Base-by-base conservation (phyloP, 768 basidiomycete species). In the Suillus clintonianus region DNA sequence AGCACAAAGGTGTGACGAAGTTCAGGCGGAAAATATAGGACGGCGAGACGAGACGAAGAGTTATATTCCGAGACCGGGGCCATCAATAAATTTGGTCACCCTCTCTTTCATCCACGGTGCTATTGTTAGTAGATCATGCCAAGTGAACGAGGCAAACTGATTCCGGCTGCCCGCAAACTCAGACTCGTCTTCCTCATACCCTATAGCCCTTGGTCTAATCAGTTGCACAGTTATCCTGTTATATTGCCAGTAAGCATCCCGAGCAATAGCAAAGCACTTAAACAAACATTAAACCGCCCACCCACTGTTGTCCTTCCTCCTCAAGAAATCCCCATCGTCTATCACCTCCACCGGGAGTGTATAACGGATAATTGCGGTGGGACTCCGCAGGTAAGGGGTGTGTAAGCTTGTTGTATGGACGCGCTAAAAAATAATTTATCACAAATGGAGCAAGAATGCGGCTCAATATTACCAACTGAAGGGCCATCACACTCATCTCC, bases 41-140 rank as follows among this genome's bases (percentile, higher is more conserved):
- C 27, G 55, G 24, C 47, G 47, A 37, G 37, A 51, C 17, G 37
- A 10, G 37, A 34, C 22, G 32, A 39, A 39, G 50, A 17, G 55
- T 57, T 41, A 57, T 60, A 84, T 81, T 39, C 91, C 91, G 45
- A 94, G 78, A n/a, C 91, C 90, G 57, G 84, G 82, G 1, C 92
- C 92, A 62, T 86, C 81, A 64, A 93, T 87, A 69, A 80, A 83
- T 70, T 81, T 87, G 36, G 86, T 83, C 62, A 91, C 81, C 61
- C 79, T 79, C 60, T 87, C 84, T 62, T 88, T 83, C 79, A 94
- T 83, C 92, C 92, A 94, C 4, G 91, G 92, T 43, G 92, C 89
- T 62, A 93, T 85, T 37, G 86, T 82, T 71, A 81, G 81, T 43
- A 94, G 76, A 72, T 94, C 92, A 22, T 78, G 77, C 86, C 86